Evolutionary conservation across 306 rosid species (phyloP).

Genomic region (Castanospermum australe): DNA sequence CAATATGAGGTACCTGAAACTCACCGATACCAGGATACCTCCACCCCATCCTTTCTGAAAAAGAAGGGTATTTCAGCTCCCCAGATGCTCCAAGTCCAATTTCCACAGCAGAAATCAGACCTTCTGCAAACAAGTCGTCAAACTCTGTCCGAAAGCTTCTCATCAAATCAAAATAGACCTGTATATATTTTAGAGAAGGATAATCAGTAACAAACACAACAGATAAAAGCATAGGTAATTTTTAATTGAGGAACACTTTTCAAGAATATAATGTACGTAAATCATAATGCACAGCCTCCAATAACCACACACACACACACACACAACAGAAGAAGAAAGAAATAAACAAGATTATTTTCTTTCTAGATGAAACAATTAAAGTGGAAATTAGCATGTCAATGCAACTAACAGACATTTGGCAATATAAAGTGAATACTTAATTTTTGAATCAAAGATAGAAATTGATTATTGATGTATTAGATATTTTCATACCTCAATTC

Average conservation of each 20-base stretch:
- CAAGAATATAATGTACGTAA: not conserved
- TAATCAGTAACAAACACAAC: constrained; percentile 22
- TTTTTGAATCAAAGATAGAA: constrained; percentile 12
- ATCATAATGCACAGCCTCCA: not conserved
- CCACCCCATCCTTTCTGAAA: constrained; percentile 94
- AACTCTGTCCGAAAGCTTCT: constrained; percentile 95
- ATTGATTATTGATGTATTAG: not conserved
- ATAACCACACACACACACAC: not conserved
- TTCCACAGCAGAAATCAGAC: constrained; percentile 77
- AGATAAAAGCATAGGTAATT: not conserved
- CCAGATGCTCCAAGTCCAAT: constrained; percentile 94
- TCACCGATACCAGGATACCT: constrained; percentile 98
- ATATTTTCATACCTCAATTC: constrained; percentile 72
- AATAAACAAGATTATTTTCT: not conserved
- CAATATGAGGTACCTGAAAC: constrained; percentile 84
- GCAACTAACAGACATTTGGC: constrained; percentile 2
- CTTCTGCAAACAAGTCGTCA: constrained; percentile 84
- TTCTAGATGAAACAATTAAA: not conserved
- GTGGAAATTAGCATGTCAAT: not conserved
- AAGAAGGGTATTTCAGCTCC: constrained; percentile 95
- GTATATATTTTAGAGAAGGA: constrained; percentile 33
- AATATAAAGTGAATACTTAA: not conserved
- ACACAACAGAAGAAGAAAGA: no score
- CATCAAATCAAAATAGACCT: constrained; percentile 98
- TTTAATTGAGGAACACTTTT: not conserved